These are phyloP conservation scores for Spergularia bocconei DNA, from an alignment of 148 eudicot species.

Conservation along the genomic window DNA sequence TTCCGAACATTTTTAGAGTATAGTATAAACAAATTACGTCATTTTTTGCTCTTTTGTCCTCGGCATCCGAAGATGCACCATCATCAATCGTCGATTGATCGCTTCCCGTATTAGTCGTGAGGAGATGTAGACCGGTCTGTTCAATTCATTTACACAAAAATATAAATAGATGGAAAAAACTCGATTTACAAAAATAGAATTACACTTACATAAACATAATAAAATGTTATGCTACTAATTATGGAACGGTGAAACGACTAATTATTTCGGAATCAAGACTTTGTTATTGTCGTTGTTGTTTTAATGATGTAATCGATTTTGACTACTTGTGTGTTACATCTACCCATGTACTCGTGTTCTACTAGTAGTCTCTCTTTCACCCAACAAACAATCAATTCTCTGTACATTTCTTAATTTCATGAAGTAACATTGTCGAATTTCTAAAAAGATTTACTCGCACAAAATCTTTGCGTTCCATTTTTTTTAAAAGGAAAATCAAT, in stretches of 20 bases:
- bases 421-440: not conserved
- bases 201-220: too few relatives aligned
- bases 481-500: not conserved
- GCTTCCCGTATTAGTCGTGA: constrained; percentile 59
- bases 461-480: too few relatives aligned
- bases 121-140: constrained; percentile 76
- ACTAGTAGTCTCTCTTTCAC: too few relatives aligned
- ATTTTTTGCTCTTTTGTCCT: constrained; percentile 46
- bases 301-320: not conserved
- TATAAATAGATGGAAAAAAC: not conserved
- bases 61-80: constrained; percentile 52
- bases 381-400: too few relatives aligned
- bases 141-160: not conserved
- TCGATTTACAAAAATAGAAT: too few relatives aligned
- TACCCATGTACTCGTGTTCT: too few relatives aligned
- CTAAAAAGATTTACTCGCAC: not conserved
- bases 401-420: too few relatives aligned
- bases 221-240: too few relatives aligned
- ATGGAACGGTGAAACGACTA: too few relatives aligned
- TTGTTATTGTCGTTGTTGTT: too few relatives aligned
- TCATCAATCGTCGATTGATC: constrained; percentile 74
- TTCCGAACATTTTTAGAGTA: not conserved
- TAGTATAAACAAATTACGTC: constrained; percentile 41
- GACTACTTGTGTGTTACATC: not conserved
- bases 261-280: too few relatives aligned